These are phyloP conservation scores for Lodderomyces orthopsilosis DNA, from an alignment of 1,139 yeast species.

Conservation along the genomic window DNA sequence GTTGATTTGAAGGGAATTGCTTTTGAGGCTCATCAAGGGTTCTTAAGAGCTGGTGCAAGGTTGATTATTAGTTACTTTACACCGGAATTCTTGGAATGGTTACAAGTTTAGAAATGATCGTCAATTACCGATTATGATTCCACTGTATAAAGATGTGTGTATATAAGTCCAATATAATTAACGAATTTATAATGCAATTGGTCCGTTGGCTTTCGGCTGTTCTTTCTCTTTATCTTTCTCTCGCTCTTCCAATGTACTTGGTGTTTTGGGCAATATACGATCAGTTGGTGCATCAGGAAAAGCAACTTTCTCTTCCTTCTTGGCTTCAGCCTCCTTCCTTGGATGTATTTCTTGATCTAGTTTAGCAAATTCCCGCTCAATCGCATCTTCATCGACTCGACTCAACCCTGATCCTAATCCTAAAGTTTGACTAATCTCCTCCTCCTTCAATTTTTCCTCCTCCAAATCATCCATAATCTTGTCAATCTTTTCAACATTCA, in stretches of 20 bases:
- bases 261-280: constrained; percentile 21
- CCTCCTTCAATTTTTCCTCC: constrained; percentile 77
- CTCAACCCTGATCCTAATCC: constrained; percentile 45
- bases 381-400: constrained; percentile 59
- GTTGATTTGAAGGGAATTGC: constrained; percentile 88
- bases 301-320: constrained; percentile 6
- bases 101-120: constrained; percentile 30
- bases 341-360: constrained; percentile 42
- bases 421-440: constrained; percentile 53
- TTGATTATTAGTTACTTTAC: constrained; percentile 89
- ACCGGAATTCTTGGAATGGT: constrained; percentile 95
- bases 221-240: constrained; percentile 11
- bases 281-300: constrained; percentile 21
- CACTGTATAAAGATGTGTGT: neutral
- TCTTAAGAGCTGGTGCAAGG: constrained; percentile 94
- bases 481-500: constrained; percentile 79
- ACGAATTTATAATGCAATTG: constrained; percentile 14
- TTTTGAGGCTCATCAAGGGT: constrained; percentile 87
- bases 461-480: constrained; percentile 78
- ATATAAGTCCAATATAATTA: neutral
- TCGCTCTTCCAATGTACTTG: constrained; percentile 8
- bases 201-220: constrained; percentile 17
- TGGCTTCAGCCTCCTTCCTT: constrained; percentile 12
- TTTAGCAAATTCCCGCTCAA: constrained; percentile 58
- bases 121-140: neutral